Percentiles rank a stretch among this genome's conserved stretches.
These are phyloP conservation scores for Glycine soja DNA, from an alignment of 306 rosid genomes.

Conservation along the genomic window DNA sequence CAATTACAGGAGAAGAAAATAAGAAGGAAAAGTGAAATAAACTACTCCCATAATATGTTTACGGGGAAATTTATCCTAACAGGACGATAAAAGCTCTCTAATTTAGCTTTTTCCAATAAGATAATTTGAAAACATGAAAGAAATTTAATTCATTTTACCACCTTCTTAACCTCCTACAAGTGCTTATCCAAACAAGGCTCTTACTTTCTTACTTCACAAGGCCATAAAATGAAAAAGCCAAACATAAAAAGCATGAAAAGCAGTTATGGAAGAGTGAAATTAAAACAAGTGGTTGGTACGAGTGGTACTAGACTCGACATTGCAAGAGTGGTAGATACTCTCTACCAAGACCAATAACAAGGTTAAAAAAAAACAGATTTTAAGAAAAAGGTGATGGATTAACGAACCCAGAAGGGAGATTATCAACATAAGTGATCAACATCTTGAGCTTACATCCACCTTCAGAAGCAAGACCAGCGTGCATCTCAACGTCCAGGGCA, in stretches of 20 bases:
- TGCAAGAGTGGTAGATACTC: too few relatives aligned
- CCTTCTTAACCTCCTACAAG: background rate
- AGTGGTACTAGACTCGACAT: too few relatives aligned
- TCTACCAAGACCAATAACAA: too few relatives aligned
- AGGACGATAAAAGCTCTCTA: background rate
- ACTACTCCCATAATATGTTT: background rate
- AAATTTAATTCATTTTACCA: background rate
- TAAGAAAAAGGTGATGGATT: background rate
- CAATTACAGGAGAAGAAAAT: background rate
- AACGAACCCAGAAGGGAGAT: slow-evolving; percentile 89
- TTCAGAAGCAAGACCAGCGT: slow-evolving; percentile 94
- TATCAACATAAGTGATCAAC: slow-evolving; percentile 90
- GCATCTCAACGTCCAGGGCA: slow-evolving; percentile 96
- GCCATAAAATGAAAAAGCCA: background rate
- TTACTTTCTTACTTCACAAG: background rate
- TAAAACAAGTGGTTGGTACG: too few relatives aligned
- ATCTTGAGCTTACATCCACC: slow-evolving; percentile 97
- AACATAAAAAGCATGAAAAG: background rate
- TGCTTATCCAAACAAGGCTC: background rate
- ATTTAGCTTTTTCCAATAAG: background rate
- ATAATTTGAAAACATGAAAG: background rate
- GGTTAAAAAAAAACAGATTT: too few relatives aligned
- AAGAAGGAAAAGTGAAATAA: background rate
- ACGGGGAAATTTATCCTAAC: too few relatives aligned
- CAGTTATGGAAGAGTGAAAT: background rate